phyloP scores from a whole-genome alignment of 2,329 filamentous ascomycete species.

The Endocalyx cinctus region DNA sequence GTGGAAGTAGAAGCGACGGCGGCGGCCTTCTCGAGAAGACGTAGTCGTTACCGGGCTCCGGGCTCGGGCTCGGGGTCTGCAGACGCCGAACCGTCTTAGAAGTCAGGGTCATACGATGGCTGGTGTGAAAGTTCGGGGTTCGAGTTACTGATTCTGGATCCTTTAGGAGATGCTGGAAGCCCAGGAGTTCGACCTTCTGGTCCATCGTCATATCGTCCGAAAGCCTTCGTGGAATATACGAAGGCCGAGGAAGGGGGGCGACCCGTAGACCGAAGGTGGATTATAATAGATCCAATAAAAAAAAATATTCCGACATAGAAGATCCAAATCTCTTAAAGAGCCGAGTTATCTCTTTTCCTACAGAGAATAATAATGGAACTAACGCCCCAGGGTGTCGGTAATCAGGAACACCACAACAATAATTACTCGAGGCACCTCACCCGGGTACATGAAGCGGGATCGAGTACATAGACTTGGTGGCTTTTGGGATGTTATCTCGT shows the following conservation, averaged over 20 bases:
- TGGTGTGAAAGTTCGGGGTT: no score
- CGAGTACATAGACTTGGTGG: no score
- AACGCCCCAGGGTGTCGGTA: slow-evolving; percentile 21
- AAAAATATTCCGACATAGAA: slow-evolving; percentile 16
- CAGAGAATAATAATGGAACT: slow-evolving; percentile 14
- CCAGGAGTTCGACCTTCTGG: slow-evolving; percentile 10
- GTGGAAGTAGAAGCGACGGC: no score
- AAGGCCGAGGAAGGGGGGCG: slow-evolving; percentile 11
- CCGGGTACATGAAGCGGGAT: slow-evolving; percentile 12
- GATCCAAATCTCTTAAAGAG: slow-evolving; percentile 19
- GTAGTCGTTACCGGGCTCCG: slow-evolving; percentile 12
- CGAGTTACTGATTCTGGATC: no score
- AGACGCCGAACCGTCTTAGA: no score
- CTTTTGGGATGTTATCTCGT: no score
- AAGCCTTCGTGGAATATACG: no score
- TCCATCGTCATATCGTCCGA: slow-evolving; percentile 1
- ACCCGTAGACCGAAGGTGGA: slow-evolving; percentile 11
- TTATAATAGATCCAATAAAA: slow-evolving; percentile 26
- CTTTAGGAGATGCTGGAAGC: slow-evolving; percentile 10
- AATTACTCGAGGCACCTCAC: slow-evolving; percentile 11
- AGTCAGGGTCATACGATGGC: no score
- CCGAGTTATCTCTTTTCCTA: slow-evolving; percentile 15
- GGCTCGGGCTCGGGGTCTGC: slow-evolving; percentile 13
- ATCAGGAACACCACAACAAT: slow-evolving; percentile 3
- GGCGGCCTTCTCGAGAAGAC: slow-evolving; percentile 4